Base-by-base conservation (phyloP, 1,139 yeast species). In the Yamadazyma aaseri region DNA sequence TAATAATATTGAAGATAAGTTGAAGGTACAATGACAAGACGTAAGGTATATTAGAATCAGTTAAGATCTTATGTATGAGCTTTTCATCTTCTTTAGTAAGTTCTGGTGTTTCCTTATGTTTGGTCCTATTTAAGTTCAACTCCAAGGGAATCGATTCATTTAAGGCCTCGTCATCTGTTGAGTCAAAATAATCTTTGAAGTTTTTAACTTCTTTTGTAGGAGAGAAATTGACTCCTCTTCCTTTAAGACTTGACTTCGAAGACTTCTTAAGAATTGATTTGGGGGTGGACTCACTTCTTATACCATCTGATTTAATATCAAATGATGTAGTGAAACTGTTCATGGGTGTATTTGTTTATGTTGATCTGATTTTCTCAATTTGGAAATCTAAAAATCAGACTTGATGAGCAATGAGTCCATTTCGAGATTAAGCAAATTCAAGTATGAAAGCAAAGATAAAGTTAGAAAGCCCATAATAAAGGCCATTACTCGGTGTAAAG, bases 1-100 rank as follows among this genome's bases (percentile, higher is more conserved):
- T 67, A 4, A 79, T 50, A 1, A 79, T 55, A 51, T 90, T 89
- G 51, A 86, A 69, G 1, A 76, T 36, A 5, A 87, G 67, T 55
- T 89, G 97, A 22, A 86, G 60, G 44, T 87, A 82, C 23, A 87
- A 60, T 18, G 89, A 78, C 8, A 86, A 55, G 16, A 84, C 73
- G 46, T 79, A 80, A 0, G 95, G 92, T 2, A 76, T 59, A 33
- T 40, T 44, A 17, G 51, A 47, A 28, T 42, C 48, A 8, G 44
- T 39, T 17, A 48, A 33, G 5, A 38, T 16, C 13, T 32, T 30
- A 17, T 40, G 37, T 12, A 35, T 29, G 7, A 37, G 16, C n/a
- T 33, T 28, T 16, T 33, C 38, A 3, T 36, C 38, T 11, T 40
- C 36, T 25, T 32, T 7, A 17, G 11, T 12, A 20, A 26, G 7